Conservation (phyloP, 208 protist genomes). For the Trypanosoma conorhini region DNA sequence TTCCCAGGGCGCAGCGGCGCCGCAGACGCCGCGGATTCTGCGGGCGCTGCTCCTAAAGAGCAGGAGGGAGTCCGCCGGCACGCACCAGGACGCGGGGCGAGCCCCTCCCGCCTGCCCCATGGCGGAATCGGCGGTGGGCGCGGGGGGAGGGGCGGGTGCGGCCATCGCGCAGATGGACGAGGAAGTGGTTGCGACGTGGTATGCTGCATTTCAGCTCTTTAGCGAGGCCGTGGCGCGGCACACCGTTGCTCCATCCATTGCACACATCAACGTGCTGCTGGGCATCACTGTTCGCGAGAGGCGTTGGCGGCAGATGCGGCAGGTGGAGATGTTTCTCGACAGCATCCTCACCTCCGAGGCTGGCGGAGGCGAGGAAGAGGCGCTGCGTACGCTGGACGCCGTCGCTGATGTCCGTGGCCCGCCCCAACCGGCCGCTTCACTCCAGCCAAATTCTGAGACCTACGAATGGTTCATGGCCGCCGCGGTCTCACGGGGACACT, state of each 20-base stretch:
- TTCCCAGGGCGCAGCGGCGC: neutral
- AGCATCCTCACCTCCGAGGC: constrained; percentile 38
- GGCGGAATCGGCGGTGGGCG: neutral
- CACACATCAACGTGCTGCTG: constrained; percentile 75
- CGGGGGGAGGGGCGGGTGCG: neutral
- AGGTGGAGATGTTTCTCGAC: constrained; percentile 60
- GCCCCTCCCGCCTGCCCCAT: neutral
- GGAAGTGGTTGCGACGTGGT: constrained; percentile 27
- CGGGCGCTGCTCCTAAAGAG: constrained; percentile 16
- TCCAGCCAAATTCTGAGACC: constrained; percentile 61
- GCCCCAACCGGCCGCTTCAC: neutral
- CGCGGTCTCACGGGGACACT: constrained; percentile 44
- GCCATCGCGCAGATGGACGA: no score
- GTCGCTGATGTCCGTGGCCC: neutral
- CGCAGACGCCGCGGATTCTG: constrained; percentile 1
- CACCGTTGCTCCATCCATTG: constrained; percentile 56
- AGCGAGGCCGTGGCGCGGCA: constrained; percentile 49
- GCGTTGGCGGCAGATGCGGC: constrained; percentile 45
- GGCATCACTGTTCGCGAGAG: constrained; percentile 47
- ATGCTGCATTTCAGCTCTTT: constrained; percentile 53
- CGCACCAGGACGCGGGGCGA: neutral
- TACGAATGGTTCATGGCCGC: constrained; percentile 64
- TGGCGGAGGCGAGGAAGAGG: constrained; percentile 32
- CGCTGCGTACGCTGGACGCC: neutral
- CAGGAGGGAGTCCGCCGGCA: neutral